A percentile compares a stretch with the other conserved stretches of the same genome.
phyloP scores from a whole-genome alignment of 768 basidiomycete genomes.

The Holtermannia corniformis region DNA sequence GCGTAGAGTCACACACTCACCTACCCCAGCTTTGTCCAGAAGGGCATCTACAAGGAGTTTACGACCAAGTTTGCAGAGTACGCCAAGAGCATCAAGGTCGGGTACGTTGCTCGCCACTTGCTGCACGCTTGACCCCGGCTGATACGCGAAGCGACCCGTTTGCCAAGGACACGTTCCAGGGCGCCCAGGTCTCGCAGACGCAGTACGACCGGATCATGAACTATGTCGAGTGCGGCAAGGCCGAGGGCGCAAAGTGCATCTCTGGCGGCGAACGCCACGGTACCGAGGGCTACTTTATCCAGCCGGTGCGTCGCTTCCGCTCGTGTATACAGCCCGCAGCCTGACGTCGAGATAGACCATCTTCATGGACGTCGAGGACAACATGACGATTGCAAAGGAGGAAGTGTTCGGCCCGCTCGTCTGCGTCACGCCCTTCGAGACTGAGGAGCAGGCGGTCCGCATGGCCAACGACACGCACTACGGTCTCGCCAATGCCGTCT shows the following conservation, averaged over 20 bases:
- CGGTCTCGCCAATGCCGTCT: constrained; percentile 75
- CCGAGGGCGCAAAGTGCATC: constrained; percentile 57
- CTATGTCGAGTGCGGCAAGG: constrained; percentile 68
- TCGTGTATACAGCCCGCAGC: not conserved
- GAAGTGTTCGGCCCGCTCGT: constrained; percentile 97
- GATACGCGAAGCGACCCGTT: constrained; percentile 52
- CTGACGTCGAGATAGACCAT: constrained; percentile 47
- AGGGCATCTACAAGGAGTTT: constrained; percentile 36
- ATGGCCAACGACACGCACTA: constrained; percentile 82
- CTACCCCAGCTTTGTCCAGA: constrained; percentile 38
- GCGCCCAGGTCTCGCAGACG: constrained; percentile 61
- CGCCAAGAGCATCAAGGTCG: constrained; percentile 61
- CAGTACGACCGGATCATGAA: constrained; percentile 51
- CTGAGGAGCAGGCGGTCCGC: constrained; percentile 60
- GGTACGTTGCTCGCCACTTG: constrained; percentile 33
- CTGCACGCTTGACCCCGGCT: not conserved
- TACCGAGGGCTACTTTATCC: constrained; percentile 76
- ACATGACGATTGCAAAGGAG: constrained; percentile 74
- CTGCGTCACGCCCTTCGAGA: constrained; percentile 68
- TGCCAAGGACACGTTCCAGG: constrained; percentile 62
- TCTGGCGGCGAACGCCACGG: constrained; percentile 57
- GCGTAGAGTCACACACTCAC: no score
- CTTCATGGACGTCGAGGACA: constrained; percentile 58
- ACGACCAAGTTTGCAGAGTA: constrained; percentile 43
- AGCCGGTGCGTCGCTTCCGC: constrained; percentile 22